Conservation (phyloP, 345 rosid species). For the Moringa oleifera region DNA sequence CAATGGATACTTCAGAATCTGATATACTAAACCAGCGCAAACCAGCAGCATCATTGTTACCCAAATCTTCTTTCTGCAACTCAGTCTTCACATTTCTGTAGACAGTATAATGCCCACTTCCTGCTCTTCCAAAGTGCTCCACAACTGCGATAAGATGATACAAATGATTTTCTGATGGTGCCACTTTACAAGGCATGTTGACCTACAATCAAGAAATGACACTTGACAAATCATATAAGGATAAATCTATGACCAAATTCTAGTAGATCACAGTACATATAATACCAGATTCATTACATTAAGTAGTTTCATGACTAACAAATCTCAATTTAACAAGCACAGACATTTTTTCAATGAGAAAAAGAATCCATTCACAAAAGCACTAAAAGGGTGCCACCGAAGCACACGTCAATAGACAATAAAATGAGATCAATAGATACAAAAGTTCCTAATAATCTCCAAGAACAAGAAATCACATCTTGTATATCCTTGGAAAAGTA, state of each 20-base stretch:
- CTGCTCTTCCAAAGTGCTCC: conserved; percentile 76
- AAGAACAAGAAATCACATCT: no score
- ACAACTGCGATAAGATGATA: conserved; percentile 70
- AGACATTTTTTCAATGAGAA: no score
- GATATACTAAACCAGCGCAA: conserved; percentile 72
- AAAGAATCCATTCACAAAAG: no score
- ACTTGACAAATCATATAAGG: not conserved
- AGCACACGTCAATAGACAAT: no score
- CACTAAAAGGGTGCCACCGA: no score
- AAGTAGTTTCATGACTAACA: not conserved
- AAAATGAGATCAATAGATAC: no score
- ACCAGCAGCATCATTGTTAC: conserved; percentile 13
- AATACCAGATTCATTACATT: not conserved
- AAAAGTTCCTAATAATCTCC: no score
- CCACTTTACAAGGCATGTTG: not conserved
- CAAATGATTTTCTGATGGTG: conserved; percentile 22
- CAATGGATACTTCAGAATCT: conserved; percentile 55
- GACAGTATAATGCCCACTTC: conserved; percentile 82
- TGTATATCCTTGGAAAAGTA: not conserved
- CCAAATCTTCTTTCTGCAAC: conserved; percentile 16
- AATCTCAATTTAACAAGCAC: not conserved
- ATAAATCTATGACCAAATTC: not conserved
- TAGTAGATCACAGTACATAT: not conserved
- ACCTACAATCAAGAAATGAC: conserved; percentile 18
- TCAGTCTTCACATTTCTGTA: conserved; percentile 45